Conservation (phyloP, 106 monocot genomes). For the Allium fistulosum region DNA sequence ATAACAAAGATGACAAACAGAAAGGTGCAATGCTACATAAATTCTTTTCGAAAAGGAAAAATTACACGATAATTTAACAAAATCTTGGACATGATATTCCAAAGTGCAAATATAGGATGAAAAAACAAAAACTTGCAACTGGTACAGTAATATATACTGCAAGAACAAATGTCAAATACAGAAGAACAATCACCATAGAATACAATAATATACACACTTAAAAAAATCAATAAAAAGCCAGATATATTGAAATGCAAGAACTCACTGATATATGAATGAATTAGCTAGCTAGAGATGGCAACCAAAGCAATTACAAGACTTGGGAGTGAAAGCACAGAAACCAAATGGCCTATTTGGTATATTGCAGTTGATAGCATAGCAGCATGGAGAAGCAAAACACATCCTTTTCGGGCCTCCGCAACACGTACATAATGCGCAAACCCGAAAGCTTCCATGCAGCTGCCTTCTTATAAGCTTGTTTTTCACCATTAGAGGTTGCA, state of each 20-base stretch:
- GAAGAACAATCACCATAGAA: background rate
- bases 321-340: slow-evolving; percentile 87
- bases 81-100: no score
- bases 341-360: slow-evolving; percentile 95
- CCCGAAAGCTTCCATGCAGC: slow-evolving; percentile 66
- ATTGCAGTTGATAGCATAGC: slow-evolving; percentile 97
- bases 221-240: background rate
- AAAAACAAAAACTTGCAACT: no score
- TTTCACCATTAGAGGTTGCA: slow-evolving; percentile 6
- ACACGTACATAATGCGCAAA: slow-evolving; percentile 91
- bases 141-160: no score
- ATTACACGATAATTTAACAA: no score
- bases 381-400: slow-evolving; percentile 90
- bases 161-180: no score
- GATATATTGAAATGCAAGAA: background rate
- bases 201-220: background rate
- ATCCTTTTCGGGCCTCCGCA: slow-evolving; percentile 71
- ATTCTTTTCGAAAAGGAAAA: no score
- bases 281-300: slow-evolving; percentile 33
- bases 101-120: no score
- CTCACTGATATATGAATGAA: no score
- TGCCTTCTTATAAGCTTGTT: slow-evolving; percentile 14
- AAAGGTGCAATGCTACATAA: no score
- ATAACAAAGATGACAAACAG: no score
- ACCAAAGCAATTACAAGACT: slow-evolving; percentile 77